A percentile compares a stretch with the other conserved stretches of the same genome.
Conservation (phyloP, 1,139 yeast species). For the Candida labiduridarum region DNA sequence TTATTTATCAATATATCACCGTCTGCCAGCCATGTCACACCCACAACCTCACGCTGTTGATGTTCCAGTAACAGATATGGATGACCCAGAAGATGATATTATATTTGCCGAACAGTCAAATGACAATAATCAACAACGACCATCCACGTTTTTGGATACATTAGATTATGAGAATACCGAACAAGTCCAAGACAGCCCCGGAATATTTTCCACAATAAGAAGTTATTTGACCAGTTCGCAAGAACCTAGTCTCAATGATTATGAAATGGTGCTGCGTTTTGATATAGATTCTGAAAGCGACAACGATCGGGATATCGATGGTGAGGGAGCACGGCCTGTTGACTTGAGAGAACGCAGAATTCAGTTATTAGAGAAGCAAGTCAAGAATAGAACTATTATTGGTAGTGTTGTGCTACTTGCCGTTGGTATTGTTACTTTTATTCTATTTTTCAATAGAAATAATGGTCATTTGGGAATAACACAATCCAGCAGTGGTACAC, state of each 20-base stretch:
- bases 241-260: conserved; percentile 6
- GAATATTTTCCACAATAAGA: conserved; percentile 12
- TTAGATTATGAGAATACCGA: conserved; percentile 25
- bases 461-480: not conserved
- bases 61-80: conserved; percentile 60
- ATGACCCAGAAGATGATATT: conserved; percentile 53
- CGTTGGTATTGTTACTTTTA: conserved; percentile 10
- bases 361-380: conserved; percentile 15
- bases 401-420: conserved; percentile 12
- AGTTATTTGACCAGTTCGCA: conserved; percentile 9
- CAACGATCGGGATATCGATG: conserved; percentile 8
- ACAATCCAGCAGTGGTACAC: not conserved
- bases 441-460: conserved; percentile 8
- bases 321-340: conserved; percentile 10
- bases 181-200: not conserved
- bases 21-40: conserved; percentile 1
- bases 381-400: conserved; percentile 14
- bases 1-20: conserved; percentile 2
- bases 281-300: conserved; percentile 11
- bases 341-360: conserved; percentile 16
- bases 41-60: conserved; percentile 45
- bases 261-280: conserved; percentile 16
- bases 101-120: conserved; percentile 24
- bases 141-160: conserved; percentile 16
- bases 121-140: not conserved